Evolutionary conservation across 805 yeast species (phyloP), one percentile per base, ranked within the genome.

Genomic region (Myxozyma nipponensis): DNA sequence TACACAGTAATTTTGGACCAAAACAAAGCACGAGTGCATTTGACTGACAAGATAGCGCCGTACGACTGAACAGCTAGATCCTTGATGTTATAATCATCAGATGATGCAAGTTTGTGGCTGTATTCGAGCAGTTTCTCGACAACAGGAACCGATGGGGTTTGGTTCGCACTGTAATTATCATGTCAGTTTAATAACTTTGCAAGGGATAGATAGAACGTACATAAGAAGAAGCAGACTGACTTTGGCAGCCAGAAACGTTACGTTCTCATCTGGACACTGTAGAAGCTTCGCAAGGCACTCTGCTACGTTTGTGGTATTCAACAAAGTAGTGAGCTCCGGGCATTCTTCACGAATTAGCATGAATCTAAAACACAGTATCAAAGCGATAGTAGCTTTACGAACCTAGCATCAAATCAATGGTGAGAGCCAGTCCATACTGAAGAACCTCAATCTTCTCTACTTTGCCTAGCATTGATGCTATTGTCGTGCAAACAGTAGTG

Each of bases 1-100:
- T 70, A 71, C 39, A 71, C 68, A 3, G 64, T 56, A 48, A 75
- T 74, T 26, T 65, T 57, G 10, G 62, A 53, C 78, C 81, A 78
- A 64, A 77, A 83, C 22, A 74, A 62, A 0, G 63, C 51, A 62
- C 91, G 78, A 66, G 76, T 81, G 35, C 62, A 56, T 65, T 82
- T 79, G 44, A 73, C 64, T 24, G 79, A 71, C 18, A 85, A 68
- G 42, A 88, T 71, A 57, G 78, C 82, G 56, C 78, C 81, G 54
- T 83, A 73, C 54, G 83, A 72, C 63, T 86, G 95, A 39, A 83
- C 74, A 2, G 78, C 78, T 48, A 85, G 71, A 52, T 77, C 83
- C 62, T 82, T 82, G 54, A 75, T 69, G 62, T 79, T 79, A 50
- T 72, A 55, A 50, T 74, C 75, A 15, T 72, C 63, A 3, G 77